Conservation (phyloP, 2,329 filamentous ascomycete genomes). For the Colletotrichum truncatum region DNA sequence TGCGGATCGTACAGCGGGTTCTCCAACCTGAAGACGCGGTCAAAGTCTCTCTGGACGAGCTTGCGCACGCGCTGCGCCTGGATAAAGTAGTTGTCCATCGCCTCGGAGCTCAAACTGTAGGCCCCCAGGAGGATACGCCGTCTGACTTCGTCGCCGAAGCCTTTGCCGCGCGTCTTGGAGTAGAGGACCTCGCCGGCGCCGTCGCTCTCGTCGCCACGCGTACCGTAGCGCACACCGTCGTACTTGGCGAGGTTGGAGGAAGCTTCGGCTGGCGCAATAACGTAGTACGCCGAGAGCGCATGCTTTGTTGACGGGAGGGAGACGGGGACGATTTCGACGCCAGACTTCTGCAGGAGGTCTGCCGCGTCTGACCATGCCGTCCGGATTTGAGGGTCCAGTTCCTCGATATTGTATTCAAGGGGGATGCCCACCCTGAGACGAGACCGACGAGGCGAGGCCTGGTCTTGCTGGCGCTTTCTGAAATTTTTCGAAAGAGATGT, state of each 20-base stretch:
- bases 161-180: constrained; percentile 75
- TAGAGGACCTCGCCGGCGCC: constrained; percentile 75
- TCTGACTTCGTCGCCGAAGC: constrained; percentile 87
- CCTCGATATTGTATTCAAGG: constrained; percentile 86
- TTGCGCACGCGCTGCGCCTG: constrained; percentile 90
- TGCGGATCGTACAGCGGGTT: constrained; percentile 72
- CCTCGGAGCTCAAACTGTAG: constrained; percentile 88
- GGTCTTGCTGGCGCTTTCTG: constrained; percentile 56
- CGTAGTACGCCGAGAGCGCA: constrained; percentile 92
- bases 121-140: constrained; percentile 88
- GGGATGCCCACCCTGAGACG: constrained; percentile 65
- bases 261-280: constrained; percentile 93
- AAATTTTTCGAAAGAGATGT: constrained; percentile 72
- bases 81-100: constrained; percentile 96
- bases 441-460: constrained; percentile 16
- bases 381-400: constrained; percentile 77
- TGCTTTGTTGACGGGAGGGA: constrained; percentile 85
- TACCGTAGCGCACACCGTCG: constrained; percentile 93
- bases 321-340: constrained; percentile 78
- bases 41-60: constrained; percentile 87
- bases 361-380: constrained; percentile 75
- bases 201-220: constrained; percentile 59
- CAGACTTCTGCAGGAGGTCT: constrained; percentile 65
- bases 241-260: constrained; percentile 97
- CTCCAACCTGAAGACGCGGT: constrained; percentile 74